Evolutionary conservation across 176 grass and related monocot species (phyloP).

Genomic region (Canna indica): DNA sequence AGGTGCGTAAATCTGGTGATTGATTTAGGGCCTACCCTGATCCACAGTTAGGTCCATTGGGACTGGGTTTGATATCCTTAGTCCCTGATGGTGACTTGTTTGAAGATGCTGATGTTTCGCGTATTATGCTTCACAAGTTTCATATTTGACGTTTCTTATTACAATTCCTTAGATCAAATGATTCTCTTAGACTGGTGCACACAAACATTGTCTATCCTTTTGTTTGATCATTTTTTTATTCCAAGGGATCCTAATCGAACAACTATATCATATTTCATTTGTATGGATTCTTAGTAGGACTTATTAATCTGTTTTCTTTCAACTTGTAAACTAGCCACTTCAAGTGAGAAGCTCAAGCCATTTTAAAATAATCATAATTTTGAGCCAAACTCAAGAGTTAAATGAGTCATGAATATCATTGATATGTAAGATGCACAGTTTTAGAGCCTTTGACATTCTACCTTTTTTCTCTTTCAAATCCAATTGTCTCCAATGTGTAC

Average conservation of each 20-base stretch:
- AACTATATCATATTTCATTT: neutral
- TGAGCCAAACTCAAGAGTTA: neutral
- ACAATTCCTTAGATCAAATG: neutral
- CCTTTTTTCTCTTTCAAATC: neutral
- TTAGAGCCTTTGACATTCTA: neutral
- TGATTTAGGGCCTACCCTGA: neutral
- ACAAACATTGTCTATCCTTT: neutral
- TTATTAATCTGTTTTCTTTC: neutral
- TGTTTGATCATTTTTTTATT: neutral
- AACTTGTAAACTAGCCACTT: neutral
- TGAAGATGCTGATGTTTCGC: neutral
- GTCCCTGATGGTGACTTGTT: neutral
- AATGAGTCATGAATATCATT: neutral
- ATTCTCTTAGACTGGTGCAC: neutral
- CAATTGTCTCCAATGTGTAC: neutral
- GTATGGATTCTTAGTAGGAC: neutral
- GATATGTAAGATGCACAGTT: neutral
- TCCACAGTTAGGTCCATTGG: neutral
- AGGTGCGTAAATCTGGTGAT: neutral
- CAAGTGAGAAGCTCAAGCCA: neutral
- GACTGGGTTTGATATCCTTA: neutral
- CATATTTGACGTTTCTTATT: neutral
- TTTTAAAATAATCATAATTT: neutral
- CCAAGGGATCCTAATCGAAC: neutral
- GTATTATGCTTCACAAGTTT: neutral